Evolutionary conservation across 192 early-diverging fungal species (phyloP), one percentile per base, ranked within the genome.

Genomic region (Chytriomyces hyalinus): DNA sequence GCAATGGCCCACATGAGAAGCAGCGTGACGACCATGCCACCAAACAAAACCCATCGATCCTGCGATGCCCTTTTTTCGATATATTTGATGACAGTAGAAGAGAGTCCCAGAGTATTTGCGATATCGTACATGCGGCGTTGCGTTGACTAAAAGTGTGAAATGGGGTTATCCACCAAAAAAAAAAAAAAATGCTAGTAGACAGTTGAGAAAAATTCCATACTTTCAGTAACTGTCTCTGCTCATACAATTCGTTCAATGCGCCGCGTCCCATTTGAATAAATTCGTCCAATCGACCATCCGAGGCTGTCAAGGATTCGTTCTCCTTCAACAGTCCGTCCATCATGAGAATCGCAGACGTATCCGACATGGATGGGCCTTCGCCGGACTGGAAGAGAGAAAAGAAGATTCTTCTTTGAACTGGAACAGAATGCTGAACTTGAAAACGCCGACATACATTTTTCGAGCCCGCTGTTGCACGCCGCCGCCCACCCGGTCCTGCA

Each of bases 211-310:
- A 76, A 22, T 9, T 45, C 28, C 78, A 1, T 44, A 84, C 85
- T 81, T 88, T 88, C 10, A 88, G 66, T 65, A 84, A 82, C n/a
- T 74, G 64, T 46, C 85, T 61, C 76, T 88, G 87, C 66, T 87
- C 85, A 48, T 82, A 80, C 61, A 88, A 66, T 50, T 88, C 87
- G 59, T 78, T 67, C 67, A 88, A 48, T n/a, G 80, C 81, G 0
- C 28, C 60, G 45, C 83, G 69, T 3, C 83, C 85, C 72, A 87
- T 82, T 11, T 77, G 24, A 49, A 87, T 76, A 51, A 78, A 83
- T 22, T 83, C 83, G 49, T 87, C 85, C n/a, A 88, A 28, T 5
- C 75, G 66, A 10, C 67, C 22, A 1, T 63, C 78, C 5, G 78
- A 51, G 4, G 53, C 61, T 20, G 71, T 64, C 47, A 88, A 65